Conservation (phyloP, 2,329 filamentous ascomycete species). For the Lachnellula willkommii region DNA sequence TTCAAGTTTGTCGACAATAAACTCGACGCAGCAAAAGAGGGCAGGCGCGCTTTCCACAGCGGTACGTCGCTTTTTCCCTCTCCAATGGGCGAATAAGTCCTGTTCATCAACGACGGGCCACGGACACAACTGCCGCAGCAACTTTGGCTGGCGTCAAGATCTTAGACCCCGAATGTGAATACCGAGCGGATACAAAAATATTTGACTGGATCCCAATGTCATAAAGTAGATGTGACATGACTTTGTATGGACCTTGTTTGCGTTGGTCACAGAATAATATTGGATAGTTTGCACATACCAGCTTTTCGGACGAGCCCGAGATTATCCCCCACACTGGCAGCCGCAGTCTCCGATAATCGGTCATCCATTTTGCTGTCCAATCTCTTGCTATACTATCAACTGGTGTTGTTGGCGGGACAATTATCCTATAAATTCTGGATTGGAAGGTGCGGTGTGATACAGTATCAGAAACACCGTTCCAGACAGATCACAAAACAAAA, state of each 20-base stretch:
- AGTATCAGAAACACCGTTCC: neutral
- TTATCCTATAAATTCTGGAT: neutral
- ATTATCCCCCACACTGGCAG: neutral
- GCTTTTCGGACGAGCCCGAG: conserved; percentile 7
- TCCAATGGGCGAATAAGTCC: conserved; percentile 4
- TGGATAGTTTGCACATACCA: conserved; percentile 1
- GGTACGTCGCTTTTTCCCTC: conserved; percentile 10
- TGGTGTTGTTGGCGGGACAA: neutral
- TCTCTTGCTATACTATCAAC: too few relatives aligned
- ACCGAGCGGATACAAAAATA: conserved; percentile 9
- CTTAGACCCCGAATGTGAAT: conserved; percentile 1
- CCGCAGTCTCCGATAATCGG: neutral
- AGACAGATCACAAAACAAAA: neutral
- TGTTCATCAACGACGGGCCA: conserved; percentile 11
- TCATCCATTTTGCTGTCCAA: neutral
- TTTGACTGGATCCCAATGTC: conserved; percentile 18
- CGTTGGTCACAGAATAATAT: neutral
- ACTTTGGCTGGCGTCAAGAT: conserved; percentile 2
- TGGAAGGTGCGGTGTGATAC: neutral
- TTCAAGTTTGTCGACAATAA: conserved; percentile 2
- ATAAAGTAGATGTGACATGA: conserved; percentile 11
- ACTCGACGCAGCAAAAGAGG: conserved; percentile 11
- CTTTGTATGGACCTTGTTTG: conserved; percentile 6
- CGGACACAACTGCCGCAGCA: conserved; percentile 5
- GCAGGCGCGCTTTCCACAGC: conserved; percentile 5